phyloP scores from a whole-genome alignment of 805 yeast genomes.

The Sugiyamaella lignohabitans region DNA sequence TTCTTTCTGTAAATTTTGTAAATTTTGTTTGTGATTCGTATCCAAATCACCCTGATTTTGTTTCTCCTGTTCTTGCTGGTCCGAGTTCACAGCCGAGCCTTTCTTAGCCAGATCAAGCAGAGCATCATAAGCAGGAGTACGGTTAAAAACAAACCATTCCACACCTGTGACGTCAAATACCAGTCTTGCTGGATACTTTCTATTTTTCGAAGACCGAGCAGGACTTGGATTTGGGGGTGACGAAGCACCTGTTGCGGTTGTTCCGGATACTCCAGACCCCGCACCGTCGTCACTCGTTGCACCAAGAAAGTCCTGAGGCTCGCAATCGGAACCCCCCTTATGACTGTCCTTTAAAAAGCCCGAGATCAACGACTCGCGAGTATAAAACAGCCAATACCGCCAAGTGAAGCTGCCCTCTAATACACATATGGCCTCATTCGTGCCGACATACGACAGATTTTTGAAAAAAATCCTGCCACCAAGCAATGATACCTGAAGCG shows the following conservation, averaged over 20 bases:
- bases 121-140: conserved; percentile 68
- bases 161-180: conserved; percentile 62
- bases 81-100: not conserved
- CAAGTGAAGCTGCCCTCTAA: conserved; percentile 74
- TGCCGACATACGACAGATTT: conserved; percentile 66
- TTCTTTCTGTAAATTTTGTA: no score
- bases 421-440: conserved; percentile 63
- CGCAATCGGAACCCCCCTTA: no score
- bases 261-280: conserved; percentile 3
- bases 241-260: no score
- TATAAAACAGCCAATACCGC: conserved; percentile 74
- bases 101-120: conserved; percentile 32
- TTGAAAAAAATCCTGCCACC: conserved; percentile 80
- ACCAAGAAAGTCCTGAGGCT: no score
- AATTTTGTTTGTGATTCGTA: not conserved
- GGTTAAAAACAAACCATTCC: conserved; percentile 77
- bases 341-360: no score
- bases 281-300: conserved; percentile 21
- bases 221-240: no score
- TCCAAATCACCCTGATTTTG: not conserved
- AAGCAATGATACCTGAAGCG: conserved; percentile 67
- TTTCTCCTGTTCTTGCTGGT: not conserved
- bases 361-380: conserved; percentile 35
- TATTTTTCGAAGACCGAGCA: not conserved
- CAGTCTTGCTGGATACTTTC: conserved; percentile 18